These are phyloP conservation scores for Pholiota conissans DNA, from an alignment of 768 basidiomycete species.

Conservation along the genomic window DNA sequence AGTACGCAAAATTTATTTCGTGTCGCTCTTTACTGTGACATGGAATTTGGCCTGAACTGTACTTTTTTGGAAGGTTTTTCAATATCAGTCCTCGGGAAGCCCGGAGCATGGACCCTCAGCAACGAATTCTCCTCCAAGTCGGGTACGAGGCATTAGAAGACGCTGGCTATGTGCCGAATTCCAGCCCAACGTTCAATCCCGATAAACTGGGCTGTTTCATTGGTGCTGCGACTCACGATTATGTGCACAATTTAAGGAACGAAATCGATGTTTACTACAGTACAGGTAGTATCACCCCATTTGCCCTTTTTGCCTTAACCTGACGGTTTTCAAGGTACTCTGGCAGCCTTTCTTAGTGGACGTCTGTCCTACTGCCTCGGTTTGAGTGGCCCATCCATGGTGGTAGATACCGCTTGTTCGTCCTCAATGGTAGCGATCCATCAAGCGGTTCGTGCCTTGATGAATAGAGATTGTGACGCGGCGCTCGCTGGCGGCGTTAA, in stretches of 20 bases:
- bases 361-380: constrained; percentile 70
- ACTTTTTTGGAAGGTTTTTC: constrained; percentile 48
- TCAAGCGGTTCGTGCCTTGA: constrained; percentile 66
- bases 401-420: constrained; percentile 76
- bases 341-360: constrained; percentile 68
- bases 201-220: constrained; percentile 65
- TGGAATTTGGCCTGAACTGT: background rate
- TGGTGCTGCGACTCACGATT: constrained; percentile 72
- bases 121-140: constrained; percentile 64
- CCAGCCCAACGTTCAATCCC: constrained; percentile 49
- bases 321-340: constrained; percentile 48
- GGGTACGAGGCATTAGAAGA: constrained; percentile 71
- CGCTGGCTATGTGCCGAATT: constrained; percentile 66
- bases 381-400: constrained; percentile 69
- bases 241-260: constrained; percentile 60
- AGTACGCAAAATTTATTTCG: constrained; percentile 21
- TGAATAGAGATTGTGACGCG: constrained; percentile 62
- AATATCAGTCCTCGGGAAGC: constrained; percentile 75
- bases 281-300: constrained; percentile 44
- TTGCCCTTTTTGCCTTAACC: background rate
- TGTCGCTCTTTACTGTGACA: background rate
- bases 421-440: constrained; percentile 69
- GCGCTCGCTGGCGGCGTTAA: constrained; percentile 79
- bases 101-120: constrained; percentile 75
- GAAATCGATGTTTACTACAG: constrained; percentile 71